Conservation (phyloP, 805 yeast genomes). For the Groenewaldozyma salmanticensis region DNA sequence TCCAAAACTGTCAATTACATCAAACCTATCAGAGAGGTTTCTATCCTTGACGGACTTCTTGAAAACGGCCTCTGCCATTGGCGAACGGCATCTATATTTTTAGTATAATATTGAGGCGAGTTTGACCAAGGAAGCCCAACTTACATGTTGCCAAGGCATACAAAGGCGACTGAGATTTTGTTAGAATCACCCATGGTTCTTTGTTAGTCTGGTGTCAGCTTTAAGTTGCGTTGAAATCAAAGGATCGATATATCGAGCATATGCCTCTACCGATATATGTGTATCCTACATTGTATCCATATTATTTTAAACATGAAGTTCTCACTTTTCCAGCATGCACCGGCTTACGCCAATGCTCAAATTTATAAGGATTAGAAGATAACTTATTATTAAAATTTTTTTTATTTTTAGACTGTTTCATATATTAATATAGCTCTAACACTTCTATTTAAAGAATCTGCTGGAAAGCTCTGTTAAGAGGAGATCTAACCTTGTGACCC, state of each 20-base stretch:
- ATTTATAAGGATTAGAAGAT: conserved; percentile 7
- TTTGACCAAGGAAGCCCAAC: conserved; percentile 21
- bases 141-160: conserved; percentile 82
- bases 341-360: conserved; percentile 9
- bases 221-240: too few species aligned
- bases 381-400: conserved; percentile 9
- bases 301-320: too few species aligned
- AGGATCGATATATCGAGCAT: conserved; percentile 12
- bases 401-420: conserved; percentile 4
- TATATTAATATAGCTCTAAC: conserved; percentile 3
- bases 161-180: conserved; percentile 56
- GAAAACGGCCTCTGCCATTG: conserved; percentile 96
- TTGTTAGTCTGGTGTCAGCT: too few species aligned
- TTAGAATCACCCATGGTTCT: conserved; percentile 10
- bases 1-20: conserved; percentile 74
- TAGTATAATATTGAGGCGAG: conserved; percentile 5
- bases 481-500: conserved; percentile 63
- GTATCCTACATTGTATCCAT: too few species aligned
- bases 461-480: conserved; percentile 66
- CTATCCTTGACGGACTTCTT: conserved; percentile 46
- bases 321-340: too few species aligned
- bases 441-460: conserved; percentile 3
- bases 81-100: conserved; percentile 73
- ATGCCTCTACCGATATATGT: too few species aligned
- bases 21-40: conserved; percentile 37